Conservation (phyloP, 192 early-diverging fungal genomes). For the Mortierella alpina region DNA sequence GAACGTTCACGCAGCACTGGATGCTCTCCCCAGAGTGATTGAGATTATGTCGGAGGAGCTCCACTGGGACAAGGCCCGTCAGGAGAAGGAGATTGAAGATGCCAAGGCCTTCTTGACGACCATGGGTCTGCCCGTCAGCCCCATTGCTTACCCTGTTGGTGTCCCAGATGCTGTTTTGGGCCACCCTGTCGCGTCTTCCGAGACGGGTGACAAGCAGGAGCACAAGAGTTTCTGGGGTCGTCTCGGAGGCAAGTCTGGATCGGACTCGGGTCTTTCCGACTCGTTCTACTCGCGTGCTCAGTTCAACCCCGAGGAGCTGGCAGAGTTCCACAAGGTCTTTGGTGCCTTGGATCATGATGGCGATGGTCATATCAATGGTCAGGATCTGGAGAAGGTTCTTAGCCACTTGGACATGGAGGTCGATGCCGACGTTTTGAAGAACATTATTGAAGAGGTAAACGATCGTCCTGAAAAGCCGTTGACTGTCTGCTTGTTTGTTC, state of each 20-base stretch:
- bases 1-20: slow-evolving; percentile 90
- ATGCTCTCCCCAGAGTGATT: slow-evolving; percentile 86
- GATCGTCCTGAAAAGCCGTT: not conserved
- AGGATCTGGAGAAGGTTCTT: slow-evolving; percentile 65
- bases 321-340: slow-evolving; percentile 67
- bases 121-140: slow-evolving; percentile 85
- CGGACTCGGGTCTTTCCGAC: slow-evolving; percentile 44
- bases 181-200: slow-evolving; percentile 6
- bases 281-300: slow-evolving; percentile 63
- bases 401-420: slow-evolving; percentile 63
- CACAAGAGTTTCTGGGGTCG: slow-evolving; percentile 38
- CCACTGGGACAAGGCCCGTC: slow-evolving; percentile 75
- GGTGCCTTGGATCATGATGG: slow-evolving; percentile 61
- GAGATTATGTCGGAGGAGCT: slow-evolving; percentile 95
- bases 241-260: slow-evolving; percentile 24
- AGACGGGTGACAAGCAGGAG: slow-evolving; percentile 6
- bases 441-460: slow-evolving; percentile 59
- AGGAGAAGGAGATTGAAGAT: slow-evolving; percentile 74
- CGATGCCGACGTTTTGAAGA: slow-evolving; percentile 59
- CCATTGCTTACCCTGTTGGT: slow-evolving; percentile 54
- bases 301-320: slow-evolving; percentile 74
- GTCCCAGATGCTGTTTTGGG: slow-evolving; percentile 34
- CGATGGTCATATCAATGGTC: slow-evolving; percentile 67
- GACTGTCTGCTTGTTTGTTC: not conserved
- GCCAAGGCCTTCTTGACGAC: slow-evolving; percentile 83